These are phyloP conservation scores for Boletus hoseneyae DNA, from an alignment of 1,284 basidiomycete species.

Conservation along the genomic window DNA sequence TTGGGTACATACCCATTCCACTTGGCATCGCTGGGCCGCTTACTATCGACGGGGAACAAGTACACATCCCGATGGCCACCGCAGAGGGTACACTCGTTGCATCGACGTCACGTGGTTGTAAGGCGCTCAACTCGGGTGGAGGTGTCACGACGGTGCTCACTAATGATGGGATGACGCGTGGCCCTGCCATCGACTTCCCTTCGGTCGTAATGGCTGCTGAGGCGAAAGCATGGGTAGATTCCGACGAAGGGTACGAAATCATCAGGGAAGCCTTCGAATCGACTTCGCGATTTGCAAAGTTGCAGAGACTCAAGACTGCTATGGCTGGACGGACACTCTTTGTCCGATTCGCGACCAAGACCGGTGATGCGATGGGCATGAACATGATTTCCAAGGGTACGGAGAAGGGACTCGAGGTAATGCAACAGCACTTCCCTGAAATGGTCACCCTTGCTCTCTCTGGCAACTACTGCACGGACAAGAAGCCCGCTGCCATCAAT, in stretches of 20 bases:
- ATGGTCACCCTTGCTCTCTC: constrained; percentile 94
- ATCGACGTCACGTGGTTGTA: constrained; percentile 96
- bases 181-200: constrained; percentile 97
- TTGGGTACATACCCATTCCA: constrained; percentile 96
- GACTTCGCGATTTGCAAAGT: constrained; percentile 86
- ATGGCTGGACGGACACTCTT: constrained; percentile 91
- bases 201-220: constrained; percentile 74
- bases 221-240: constrained; percentile 89
- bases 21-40: constrained; percentile 97
- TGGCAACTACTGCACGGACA: constrained; percentile 99
- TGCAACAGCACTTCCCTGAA: constrained; percentile 83
- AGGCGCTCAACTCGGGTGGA: constrained; percentile 94
- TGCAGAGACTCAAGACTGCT: constrained; percentile 81
- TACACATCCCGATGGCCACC: constrained; percentile 98
- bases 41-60: constrained; percentile 81
- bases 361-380: constrained; percentile 99
- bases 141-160: constrained; percentile 94
- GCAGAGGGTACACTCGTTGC: constrained; percentile 98
- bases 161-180: constrained; percentile 96
- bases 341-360: constrained; percentile 93
- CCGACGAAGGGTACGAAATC: constrained; percentile 72
- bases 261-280: constrained; percentile 91
- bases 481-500: constrained; percentile 99
- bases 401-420: constrained; percentile 86
- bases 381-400: constrained; percentile 99